phyloP scores from a whole-genome alignment of 2,329 filamentous ascomycete species.

The Neofusicoccum cordaticola region DNA sequence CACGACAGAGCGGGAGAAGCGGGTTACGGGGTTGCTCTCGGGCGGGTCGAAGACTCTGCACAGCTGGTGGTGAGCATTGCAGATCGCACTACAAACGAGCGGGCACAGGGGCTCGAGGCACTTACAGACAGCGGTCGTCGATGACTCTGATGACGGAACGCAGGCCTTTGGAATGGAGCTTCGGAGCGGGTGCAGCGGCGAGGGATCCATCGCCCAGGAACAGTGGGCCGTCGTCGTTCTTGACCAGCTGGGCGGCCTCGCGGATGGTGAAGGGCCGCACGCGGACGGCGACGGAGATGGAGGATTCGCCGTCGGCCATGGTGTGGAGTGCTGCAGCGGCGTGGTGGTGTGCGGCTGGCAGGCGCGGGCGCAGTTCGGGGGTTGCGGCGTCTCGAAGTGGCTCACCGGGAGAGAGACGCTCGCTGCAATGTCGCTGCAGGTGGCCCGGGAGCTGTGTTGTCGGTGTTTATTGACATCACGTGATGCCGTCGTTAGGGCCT shows the following conservation, averaged over 20 bases:
- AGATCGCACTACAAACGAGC: constrained; percentile 23
- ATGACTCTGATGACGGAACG: constrained; percentile 92
- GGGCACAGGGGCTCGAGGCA: not conserved
- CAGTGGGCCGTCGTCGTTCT: constrained; percentile 76
- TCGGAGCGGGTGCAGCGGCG: constrained; percentile 80
- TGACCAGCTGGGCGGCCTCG: constrained; percentile 87
- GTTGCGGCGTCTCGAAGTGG: no score
- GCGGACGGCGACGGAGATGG: constrained; percentile 55
- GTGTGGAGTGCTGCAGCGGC: constrained; percentile 7
- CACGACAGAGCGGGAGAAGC: constrained; percentile 78
- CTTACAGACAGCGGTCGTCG: constrained; percentile 89
- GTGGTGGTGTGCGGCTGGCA: constrained; percentile 9
- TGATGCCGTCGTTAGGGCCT: no score
- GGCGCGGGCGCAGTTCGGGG: not conserved
- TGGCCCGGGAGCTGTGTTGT: no score
- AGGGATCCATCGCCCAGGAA: constrained; percentile 97
- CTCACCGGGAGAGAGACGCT: no score
- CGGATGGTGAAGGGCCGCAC: constrained; percentile 73
- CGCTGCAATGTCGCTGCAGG: no score
- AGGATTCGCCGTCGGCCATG: constrained; percentile 44
- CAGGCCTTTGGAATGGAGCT: constrained; percentile 80
- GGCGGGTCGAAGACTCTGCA: constrained; percentile 86
- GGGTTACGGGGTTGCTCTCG: constrained; percentile 88
- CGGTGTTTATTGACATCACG: no score
- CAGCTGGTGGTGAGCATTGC: constrained; percentile 40